Conservation (phyloP, 2,329 filamentous ascomycete genomes). For the Botrytis fragariae region DNA sequence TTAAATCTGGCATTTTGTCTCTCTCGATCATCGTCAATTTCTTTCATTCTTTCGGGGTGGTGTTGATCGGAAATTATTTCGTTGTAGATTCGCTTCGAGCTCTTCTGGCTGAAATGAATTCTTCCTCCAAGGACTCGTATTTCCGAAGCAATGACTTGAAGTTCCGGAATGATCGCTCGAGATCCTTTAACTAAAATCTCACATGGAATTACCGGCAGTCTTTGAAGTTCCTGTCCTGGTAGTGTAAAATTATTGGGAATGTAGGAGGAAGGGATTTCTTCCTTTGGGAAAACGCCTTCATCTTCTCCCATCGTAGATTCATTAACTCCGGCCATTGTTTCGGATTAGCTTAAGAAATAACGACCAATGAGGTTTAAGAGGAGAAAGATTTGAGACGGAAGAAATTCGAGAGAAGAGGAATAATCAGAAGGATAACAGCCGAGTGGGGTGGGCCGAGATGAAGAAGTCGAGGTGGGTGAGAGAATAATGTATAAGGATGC, state of each 20-base stretch:
- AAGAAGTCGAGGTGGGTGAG: background rate
- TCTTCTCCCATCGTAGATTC: background rate
- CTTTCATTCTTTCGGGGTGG: background rate
- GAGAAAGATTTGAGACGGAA: background rate
- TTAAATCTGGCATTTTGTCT: background rate
- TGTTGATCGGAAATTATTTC: background rate
- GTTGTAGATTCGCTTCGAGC: background rate
- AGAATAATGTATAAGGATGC: background rate
- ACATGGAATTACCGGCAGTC: background rate
- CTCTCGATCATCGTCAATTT: background rate
- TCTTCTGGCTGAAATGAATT: background rate
- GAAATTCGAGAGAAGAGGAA: background rate
- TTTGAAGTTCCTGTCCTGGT: background rate
- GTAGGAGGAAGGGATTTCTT: background rate
- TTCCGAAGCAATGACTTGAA: background rate
- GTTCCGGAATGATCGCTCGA: background rate
- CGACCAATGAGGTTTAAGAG: background rate
- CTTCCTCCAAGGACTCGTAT: background rate
- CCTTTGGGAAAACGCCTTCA: background rate
- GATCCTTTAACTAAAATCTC: background rate
- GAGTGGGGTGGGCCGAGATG: background rate
- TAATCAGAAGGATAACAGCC: background rate
- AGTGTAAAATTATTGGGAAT: conserved; percentile 8
- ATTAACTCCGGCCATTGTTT: background rate
- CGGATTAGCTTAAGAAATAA: too few species aligned